Conservation (phyloP, 805 yeast genomes). For the Wickerhamomyces alni region DNA sequence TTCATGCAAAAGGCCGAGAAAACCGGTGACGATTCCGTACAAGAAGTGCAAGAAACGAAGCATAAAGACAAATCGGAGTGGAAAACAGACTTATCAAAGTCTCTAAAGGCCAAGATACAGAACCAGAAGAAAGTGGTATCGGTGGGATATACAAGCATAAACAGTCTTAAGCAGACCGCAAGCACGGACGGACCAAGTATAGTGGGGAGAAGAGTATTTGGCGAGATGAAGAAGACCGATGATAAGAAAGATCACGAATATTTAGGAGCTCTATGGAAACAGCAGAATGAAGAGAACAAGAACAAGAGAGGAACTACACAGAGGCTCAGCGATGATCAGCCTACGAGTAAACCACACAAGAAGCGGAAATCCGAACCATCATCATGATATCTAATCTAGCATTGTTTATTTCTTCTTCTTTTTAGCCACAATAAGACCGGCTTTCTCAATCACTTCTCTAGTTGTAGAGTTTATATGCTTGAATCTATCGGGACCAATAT, state of each 20-base stretch:
- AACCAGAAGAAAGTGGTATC: conserved; percentile 27
- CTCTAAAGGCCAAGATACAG: conserved; percentile 23
- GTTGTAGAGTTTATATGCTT: conserved; percentile 89
- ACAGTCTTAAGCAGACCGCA: conserved; percentile 17
- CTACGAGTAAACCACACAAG: conserved; percentile 11
- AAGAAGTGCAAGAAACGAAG: conserved; percentile 27
- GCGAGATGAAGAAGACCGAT: conserved; percentile 12
- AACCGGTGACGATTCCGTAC: conserved; percentile 27
- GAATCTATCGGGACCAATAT: conserved; percentile 89
- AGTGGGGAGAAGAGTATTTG: conserved; percentile 26
- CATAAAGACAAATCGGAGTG: conserved; percentile 36
- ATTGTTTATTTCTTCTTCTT: conserved; percentile 24
- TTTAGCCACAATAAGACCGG: conserved; percentile 38
- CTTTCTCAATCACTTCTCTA: conserved; percentile 71
- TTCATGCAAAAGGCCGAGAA: conserved; percentile 46
- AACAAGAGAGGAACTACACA: conserved; percentile 3
- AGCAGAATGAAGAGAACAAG: conserved; percentile 14
- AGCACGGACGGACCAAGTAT: conserved; percentile 1
- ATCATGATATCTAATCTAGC: neutral
- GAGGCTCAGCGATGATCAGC: conserved; percentile 4
- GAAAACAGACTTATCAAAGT: conserved; percentile 20
- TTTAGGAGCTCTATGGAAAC: conserved; percentile 21
- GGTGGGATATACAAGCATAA: conserved; percentile 37
- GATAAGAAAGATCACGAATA: conserved; percentile 5
- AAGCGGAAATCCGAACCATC: conserved; percentile 16